Evolutionary conservation across 192 early-diverging fungal species (phyloP).

Genomic region (Podila clonocystis): DNA sequence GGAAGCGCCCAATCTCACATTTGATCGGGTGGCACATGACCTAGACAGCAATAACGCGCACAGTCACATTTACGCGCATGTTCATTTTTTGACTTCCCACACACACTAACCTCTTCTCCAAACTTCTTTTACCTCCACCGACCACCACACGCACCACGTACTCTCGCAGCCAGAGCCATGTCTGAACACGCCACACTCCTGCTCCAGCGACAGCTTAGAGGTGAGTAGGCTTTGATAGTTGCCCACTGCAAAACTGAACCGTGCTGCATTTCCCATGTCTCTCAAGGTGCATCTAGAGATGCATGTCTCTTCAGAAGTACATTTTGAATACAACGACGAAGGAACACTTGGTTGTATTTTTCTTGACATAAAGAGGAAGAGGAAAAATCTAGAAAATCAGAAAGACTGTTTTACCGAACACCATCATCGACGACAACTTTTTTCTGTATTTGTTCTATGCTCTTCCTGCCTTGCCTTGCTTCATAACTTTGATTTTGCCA

Average conservation of each 20-base stretch:
- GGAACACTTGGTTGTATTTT: not conserved
- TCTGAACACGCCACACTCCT: conserved; percentile 56
- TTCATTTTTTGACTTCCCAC: not conserved
- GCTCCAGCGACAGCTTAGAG: conserved; percentile 60
- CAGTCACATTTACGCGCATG: not conserved
- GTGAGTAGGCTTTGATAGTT: conserved; percentile 16
- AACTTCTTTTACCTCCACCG: not conserved
- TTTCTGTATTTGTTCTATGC: too few species aligned
- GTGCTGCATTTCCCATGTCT: not conserved
- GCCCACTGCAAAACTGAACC: too few species aligned
- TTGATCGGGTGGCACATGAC: too few species aligned
- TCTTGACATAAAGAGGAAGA: not conserved
- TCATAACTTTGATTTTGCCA: too few species aligned
- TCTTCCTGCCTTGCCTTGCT: too few species aligned
- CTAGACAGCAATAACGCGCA: too few species aligned
- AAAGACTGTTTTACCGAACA: too few species aligned
- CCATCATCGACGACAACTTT: too few species aligned
- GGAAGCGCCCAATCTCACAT: too few species aligned
- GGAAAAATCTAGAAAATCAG: too few species aligned
- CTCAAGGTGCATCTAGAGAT: not conserved
- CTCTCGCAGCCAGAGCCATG: not conserved
- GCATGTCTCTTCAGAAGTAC: not conserved
- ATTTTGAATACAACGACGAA: not conserved
- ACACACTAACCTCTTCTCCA: not conserved
- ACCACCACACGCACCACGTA: not conserved